A percentile compares a stretch with the other conserved stretches of the same genome.
Evolutionary conservation across 192 early-diverging fungal species (phyloP).

Genomic region (Coemansia javaensis): DNA sequence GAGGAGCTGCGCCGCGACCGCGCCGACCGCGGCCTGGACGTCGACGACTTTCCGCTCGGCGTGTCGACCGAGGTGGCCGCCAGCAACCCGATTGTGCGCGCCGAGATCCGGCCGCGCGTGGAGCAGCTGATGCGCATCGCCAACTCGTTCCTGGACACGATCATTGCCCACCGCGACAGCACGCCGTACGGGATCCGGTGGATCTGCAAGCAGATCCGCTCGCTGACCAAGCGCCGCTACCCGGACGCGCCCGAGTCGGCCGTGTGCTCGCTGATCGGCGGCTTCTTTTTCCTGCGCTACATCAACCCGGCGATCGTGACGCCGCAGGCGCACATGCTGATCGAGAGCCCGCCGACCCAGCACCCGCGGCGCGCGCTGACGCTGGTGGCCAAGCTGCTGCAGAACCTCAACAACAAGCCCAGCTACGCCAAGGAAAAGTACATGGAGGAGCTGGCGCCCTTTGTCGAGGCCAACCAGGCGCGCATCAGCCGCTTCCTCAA

Average conservation of each 20-base stretch:
- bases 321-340: constrained; percentile 90
- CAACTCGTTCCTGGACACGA: constrained; percentile 78
- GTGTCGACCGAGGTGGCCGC: constrained; percentile 80
- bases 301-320: constrained; percentile 98
- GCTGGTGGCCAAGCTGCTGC: constrained; percentile 88
- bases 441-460: constrained; percentile 85
- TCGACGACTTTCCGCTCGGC: constrained; percentile 60
- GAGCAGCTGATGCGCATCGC: constrained; percentile 82
- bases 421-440: constrained; percentile 86
- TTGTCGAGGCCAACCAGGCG: constrained; percentile 81
- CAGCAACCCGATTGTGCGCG: constrained; percentile 75
- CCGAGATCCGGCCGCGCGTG: constrained; percentile 76
- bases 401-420: constrained; percentile 93
- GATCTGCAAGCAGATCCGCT: constrained; percentile 97
- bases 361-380: constrained; percentile 84
- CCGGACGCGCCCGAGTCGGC: constrained; percentile 83
- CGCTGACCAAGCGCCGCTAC: constrained; percentile 87
- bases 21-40: constrained; percentile 20
- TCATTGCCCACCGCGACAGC: constrained; percentile 73
- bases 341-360: constrained; percentile 73
- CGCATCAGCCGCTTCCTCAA: constrained; percentile 85
- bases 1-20: constrained; percentile 45
- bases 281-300: constrained; percentile 95
- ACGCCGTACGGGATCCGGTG: constrained; percentile 96
- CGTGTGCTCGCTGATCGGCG: constrained; percentile 92